These are phyloP conservation scores for Exsudoporus frostii DNA, from an alignment of 768 basidiomycete genomes.

Conservation along the genomic window DNA sequence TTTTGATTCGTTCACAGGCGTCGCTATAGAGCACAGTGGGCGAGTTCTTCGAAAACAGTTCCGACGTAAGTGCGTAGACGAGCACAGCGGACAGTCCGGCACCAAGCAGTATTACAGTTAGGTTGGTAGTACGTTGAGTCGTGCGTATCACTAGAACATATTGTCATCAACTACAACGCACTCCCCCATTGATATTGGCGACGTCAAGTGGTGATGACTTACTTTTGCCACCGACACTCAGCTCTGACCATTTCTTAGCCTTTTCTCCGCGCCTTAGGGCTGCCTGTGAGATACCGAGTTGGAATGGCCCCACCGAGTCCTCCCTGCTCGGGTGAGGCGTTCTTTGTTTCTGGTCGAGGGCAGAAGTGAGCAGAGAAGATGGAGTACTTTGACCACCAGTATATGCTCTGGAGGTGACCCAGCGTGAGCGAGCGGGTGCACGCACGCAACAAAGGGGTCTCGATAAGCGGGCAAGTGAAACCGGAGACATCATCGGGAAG, in stretches of 20 bases:
- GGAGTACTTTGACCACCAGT: conserved; percentile 45
- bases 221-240: conserved; percentile 78
- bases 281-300: conserved; percentile 62
- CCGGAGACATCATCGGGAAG: conserved; percentile 11
- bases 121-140: conserved; percentile 49
- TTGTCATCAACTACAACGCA: neutral
- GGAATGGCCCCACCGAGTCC: conserved; percentile 75
- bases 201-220: conserved; percentile 13
- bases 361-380: conserved; percentile 57
- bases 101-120: conserved; percentile 64
- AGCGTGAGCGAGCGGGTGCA: neutral
- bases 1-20: conserved; percentile 49
- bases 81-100: conserved; percentile 76
- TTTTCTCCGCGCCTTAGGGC: conserved; percentile 52
- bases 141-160: conserved; percentile 24
- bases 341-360: conserved; percentile 58
- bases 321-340: conserved; percentile 37
- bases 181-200: neutral
- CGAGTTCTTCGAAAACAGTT: conserved; percentile 85
- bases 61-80: conserved; percentile 73
- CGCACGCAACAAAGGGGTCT: conserved; percentile 1
- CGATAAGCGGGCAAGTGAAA: conserved; percentile 7
- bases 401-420: conserved; percentile 33
- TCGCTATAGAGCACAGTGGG: conserved; percentile 76
- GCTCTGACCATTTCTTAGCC: conserved; percentile 74